Evolutionary conservation across 192 early-diverging fungal species (phyloP), one percentile per base, ranked within the genome.

Genomic region (Coemansia sp.): DNA sequence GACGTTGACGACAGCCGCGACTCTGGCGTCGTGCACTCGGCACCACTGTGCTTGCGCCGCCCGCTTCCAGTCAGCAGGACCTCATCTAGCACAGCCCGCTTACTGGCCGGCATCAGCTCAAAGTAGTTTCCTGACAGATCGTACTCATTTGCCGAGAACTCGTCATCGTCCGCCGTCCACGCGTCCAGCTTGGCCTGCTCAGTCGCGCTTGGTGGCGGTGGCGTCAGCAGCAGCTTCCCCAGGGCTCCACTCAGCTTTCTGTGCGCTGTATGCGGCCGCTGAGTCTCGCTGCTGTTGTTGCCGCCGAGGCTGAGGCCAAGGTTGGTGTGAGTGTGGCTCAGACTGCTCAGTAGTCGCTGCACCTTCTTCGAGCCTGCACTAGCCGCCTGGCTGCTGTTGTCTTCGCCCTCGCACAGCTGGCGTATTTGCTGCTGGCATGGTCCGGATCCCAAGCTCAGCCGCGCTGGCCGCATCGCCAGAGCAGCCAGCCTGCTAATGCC

Each of bases 181-280:
- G 81, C 81, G 60, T 78, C 81, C 76, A 83, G 73, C 47, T 66
- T 68, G 58, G 69, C 70, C 70, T 78, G 76, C 71, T 83, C 76
- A 15, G 65, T 29, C 29, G 41, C 72, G 31, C 64, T 73, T 13
- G 73, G 69, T 49, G 68, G 76, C 62, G 75, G 68, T 15, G 72
- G 41, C 16, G 40, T 7, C 65, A 64, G 57, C 52, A 70, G 61
- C 40, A 71, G 71, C 64, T 64, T 64, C n/a, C 70, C 52, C 52
- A 73, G 43, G 34, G 65, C 49, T 15, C 71, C 55, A 31, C 76
- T 69, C 46, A 66, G 73, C 46, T 43, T 67, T 18, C 44, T 49
- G 60, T 52, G 64, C 31, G 34, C 44, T 1, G 33, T 31, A 15
- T 52, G 36, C 62, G 46, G 44, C 61, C 52, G 53, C 52, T 44